phyloP scores from a whole-genome alignment of 805 yeast genomes.

The Babjeviella inositovora region DNA sequence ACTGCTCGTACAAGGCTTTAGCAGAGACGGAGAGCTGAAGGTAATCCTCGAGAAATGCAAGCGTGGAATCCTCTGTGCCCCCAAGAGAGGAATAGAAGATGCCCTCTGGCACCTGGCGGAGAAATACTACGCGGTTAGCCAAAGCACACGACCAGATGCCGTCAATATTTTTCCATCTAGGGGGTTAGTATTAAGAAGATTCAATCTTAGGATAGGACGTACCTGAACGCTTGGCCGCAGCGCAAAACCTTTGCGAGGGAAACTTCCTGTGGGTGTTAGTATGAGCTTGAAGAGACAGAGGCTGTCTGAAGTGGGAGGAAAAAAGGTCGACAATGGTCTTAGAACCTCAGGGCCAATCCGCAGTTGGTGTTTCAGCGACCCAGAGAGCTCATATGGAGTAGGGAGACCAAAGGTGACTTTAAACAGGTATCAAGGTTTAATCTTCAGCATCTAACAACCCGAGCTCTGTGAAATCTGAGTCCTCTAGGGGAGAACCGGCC shows the following conservation, averaged over 20 bases:
- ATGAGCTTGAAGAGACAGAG: too few relatives aligned
- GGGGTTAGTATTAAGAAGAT: constrained; percentile 2
- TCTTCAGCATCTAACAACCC: too few relatives aligned
- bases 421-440: too few relatives aligned
- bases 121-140: constrained; percentile 40
- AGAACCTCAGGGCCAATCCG: too few relatives aligned
- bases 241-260: constrained; percentile 49
- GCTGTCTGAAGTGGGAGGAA: too few relatives aligned
- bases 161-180: constrained; percentile 50
- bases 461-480: too few relatives aligned
- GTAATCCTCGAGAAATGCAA: constrained; percentile 40
- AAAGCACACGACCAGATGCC: constrained; percentile 53
- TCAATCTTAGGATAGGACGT: neutral
- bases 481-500: too few relatives aligned
- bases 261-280: constrained; percentile 40
- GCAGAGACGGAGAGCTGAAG: constrained; percentile 51
- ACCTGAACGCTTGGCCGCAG: constrained; percentile 72
- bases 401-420: too few relatives aligned
- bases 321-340: too few relatives aligned
- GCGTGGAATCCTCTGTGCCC: constrained; percentile 13
- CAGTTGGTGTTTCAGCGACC: too few relatives aligned
- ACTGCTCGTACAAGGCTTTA: constrained; percentile 32
- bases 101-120: constrained; percentile 36
- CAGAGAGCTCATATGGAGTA: too few relatives aligned
- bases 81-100: constrained; percentile 34